Evolutionary conservation across 2,329 filamentous ascomycete genomes (phyloP).

Genomic region (Fusarium brachygibbosum): DNA sequence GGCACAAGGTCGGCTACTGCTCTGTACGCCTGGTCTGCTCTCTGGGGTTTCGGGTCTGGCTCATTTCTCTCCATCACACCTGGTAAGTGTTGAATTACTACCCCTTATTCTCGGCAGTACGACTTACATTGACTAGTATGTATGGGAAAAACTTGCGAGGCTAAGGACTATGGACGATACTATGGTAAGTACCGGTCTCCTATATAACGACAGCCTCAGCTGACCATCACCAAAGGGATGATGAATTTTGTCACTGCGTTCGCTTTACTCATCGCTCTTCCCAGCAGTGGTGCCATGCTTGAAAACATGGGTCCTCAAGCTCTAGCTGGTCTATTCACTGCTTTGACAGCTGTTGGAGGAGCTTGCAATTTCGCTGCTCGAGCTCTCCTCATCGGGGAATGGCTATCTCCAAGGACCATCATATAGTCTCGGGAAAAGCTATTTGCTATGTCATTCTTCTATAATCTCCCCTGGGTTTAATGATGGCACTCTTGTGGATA

Average conservation of each 20-base stretch:
- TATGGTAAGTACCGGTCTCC: constrained; percentile 44
- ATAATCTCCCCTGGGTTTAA: too few relatives aligned
- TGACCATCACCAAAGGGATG: constrained; percentile 54
- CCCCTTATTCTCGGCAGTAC: accelerated
- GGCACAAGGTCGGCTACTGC: constrained; percentile 56
- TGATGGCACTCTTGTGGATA: not conserved
- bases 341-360: constrained; percentile 55
- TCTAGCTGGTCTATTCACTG: constrained; percentile 62
- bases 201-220: not conserved
- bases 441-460: not conserved
- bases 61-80: constrained; percentile 61
- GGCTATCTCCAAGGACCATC: constrained; percentile 39
- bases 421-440: constrained; percentile 22
- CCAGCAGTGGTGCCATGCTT: constrained; percentile 61
- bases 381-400: constrained; percentile 45
- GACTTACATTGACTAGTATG: constrained; percentile 53
- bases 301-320: constrained; percentile 59
- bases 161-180: constrained; percentile 62
- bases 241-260: constrained; percentile 62
- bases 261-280: constrained; percentile 60
- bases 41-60: constrained; percentile 65
- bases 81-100: constrained; percentile 24
- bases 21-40: constrained; percentile 59
- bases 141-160: constrained; percentile 60
- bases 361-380: constrained; percentile 51